Percentiles rank a stretch among this genome's conserved stretches.
phyloP scores from a whole-genome alignment of 768 basidiomycete species.

The Termitomyces sp. region DNA sequence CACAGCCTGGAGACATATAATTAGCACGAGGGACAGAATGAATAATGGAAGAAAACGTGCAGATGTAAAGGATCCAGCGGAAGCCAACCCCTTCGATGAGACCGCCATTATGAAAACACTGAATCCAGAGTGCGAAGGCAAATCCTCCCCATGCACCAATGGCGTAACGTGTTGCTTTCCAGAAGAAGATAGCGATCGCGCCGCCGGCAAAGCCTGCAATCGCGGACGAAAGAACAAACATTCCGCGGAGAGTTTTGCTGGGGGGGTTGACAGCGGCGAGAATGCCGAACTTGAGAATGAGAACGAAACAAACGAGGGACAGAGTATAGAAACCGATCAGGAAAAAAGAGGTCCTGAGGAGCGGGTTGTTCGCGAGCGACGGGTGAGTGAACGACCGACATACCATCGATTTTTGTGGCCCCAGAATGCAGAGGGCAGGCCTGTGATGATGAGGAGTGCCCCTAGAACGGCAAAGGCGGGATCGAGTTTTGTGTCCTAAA shows the following conservation, averaged over 20 bases:
- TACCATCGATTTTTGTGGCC: conserved; percentile 97
- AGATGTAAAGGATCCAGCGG: conserved; percentile 89
- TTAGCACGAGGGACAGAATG: conserved; percentile 15
- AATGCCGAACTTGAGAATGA: conserved; percentile 88
- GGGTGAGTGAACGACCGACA: conserved; percentile 22
- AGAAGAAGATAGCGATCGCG: conserved; percentile 87
- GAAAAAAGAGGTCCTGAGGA: conserved; percentile 84
- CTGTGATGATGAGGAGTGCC: conserved; percentile 83
- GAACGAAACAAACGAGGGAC: conserved; percentile 79
- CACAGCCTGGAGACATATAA: conserved; percentile 48
- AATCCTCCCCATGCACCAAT: conserved; percentile 87
- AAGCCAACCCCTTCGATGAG: conserved; percentile 73
- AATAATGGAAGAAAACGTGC: conserved; percentile 35
- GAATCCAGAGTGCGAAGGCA: conserved; percentile 81
- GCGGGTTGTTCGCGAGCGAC: conserved; percentile 16
- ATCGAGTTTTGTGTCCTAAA: conserved; percentile 65
- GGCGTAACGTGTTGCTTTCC: conserved; percentile 83
- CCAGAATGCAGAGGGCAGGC: conserved; percentile 85
- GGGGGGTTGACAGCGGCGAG: conserved; percentile 83
- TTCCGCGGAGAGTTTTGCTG: conserved; percentile 71
- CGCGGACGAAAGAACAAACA: conserved; percentile 81
- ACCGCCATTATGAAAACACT: conserved; percentile 81
- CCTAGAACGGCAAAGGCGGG: conserved; percentile 91
- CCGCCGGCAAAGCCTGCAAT: conserved; percentile 85
- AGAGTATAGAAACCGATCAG: conserved; percentile 89